Percentiles rank a stretch among this genome's conserved stretches.
Evolutionary conservation across 2,329 filamentous ascomycete genomes (phyloP).

Genomic region (Ustulina deusta): DNA sequence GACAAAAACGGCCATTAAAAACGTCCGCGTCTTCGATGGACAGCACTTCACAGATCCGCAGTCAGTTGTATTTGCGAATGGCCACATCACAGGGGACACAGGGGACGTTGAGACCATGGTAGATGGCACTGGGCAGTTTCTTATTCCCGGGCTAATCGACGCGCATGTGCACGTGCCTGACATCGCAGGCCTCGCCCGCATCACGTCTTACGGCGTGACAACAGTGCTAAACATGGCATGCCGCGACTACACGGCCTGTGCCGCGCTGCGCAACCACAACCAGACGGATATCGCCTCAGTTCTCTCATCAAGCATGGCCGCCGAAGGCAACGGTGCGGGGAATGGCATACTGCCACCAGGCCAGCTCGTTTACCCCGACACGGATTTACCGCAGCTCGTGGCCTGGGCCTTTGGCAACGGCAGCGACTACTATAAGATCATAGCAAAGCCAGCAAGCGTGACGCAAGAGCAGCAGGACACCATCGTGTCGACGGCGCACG

Average conservation of each 20-base stretch:
- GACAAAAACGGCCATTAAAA: constrained; percentile 38
- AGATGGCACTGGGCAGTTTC: constrained; percentile 45
- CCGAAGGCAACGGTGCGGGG: constrained; percentile 25
- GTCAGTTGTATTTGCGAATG: constrained; percentile 38
- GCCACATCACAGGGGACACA: constrained; percentile 35
- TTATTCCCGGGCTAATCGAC: constrained; percentile 51
- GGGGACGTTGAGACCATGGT: constrained; percentile 34
- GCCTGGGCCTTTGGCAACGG: constrained; percentile 41
- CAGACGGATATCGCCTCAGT: constrained; percentile 37
- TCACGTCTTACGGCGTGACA: constrained; percentile 48
- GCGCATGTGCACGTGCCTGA: constrained; percentile 46
- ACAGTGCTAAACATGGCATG: constrained; percentile 49
- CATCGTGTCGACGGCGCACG: constrained; percentile 40
- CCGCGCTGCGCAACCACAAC: constrained; percentile 36
- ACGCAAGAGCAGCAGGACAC: constrained; percentile 42
- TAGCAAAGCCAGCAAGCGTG: constrained; percentile 33
- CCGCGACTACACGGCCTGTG: constrained; percentile 38
- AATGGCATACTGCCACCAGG: constrained; percentile 37
- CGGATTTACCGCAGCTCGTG: constrained; percentile 37
- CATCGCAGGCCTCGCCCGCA: constrained; percentile 40
- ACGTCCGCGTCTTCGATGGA: constrained; percentile 42
- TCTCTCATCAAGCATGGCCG: constrained; percentile 35
- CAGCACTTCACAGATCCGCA: constrained; percentile 33
- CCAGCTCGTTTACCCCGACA: constrained; percentile 32
- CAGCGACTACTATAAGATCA: constrained; percentile 42